phyloP scores from a whole-genome alignment of 2,329 filamentous ascomycete species.

The Phyllosticta citribraziliensis region DNA sequence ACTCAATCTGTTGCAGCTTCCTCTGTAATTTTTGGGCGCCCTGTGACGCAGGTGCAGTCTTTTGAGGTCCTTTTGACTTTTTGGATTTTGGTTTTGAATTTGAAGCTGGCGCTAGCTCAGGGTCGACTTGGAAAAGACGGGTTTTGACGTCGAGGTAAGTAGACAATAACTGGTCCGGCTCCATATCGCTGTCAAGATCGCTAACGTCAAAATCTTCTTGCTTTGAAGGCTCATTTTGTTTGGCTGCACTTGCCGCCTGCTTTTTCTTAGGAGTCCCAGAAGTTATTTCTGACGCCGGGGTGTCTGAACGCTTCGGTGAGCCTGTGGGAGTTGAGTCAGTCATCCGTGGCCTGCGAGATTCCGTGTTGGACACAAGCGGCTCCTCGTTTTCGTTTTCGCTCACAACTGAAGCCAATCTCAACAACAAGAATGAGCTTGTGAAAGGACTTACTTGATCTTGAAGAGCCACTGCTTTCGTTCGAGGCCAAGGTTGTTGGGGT shows the following conservation, averaged over 20 bases:
- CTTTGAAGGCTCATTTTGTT: background rate
- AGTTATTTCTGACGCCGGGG: background rate
- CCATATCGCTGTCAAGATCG: conserved; percentile 41
- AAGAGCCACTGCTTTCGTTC: conserved; percentile 12
- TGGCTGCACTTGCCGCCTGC: background rate
- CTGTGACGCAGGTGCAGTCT: conserved; percentile 21
- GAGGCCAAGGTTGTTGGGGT: background rate
- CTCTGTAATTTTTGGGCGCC: conserved; percentile 57
- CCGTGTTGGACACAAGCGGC: background rate
- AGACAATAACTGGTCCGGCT: conserved; percentile 48
- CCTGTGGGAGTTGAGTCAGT: background rate
- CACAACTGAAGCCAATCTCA: no score
- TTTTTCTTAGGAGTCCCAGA: background rate
- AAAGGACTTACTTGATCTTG: conserved; percentile 19
- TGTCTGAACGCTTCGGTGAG: conserved; percentile 2
- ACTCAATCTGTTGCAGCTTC: conserved; percentile 68
- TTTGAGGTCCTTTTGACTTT: conserved; percentile 22
- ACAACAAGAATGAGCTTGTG: background rate
- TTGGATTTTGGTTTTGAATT: conserved; percentile 13
- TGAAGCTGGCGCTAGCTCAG: conserved; percentile 48
- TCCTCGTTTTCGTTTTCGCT: no score
- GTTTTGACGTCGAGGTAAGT: conserved; percentile 68
- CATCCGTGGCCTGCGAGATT: background rate
- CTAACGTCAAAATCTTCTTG: conserved; percentile 31
- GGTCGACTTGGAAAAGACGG: conserved; percentile 37